A percentile compares a stretch with the other conserved stretches of the same genome.
phyloP scores from a whole-genome alignment of 2,329 filamentous ascomycete genomes.

The Fusarium torulosum region DNA sequence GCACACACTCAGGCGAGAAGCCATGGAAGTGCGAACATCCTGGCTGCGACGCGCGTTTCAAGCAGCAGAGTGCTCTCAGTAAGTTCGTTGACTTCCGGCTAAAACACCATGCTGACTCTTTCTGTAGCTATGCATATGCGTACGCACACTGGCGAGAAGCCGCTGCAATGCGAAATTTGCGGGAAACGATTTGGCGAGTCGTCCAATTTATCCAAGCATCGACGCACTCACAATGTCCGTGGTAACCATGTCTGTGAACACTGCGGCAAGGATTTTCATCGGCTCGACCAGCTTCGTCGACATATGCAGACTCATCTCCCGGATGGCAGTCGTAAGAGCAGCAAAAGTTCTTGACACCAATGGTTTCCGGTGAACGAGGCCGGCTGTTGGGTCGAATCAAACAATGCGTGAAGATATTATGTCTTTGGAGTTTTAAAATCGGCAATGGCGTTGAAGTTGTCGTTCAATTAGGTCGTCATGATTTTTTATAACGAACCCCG shows the following conservation, averaged over 20 bases:
- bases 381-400: not conserved
- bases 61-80: conserved; percentile 76
- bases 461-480: conserved; percentile 10
- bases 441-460: conserved; percentile 30
- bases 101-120: conserved; percentile 32
- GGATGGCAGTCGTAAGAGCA: conserved; percentile 34
- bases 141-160: conserved; percentile 75
- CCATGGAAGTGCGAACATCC: conserved; percentile 68
- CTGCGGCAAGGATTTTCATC: conserved; percentile 69
- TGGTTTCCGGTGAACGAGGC: not conserved
- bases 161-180: conserved; percentile 69
- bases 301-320: conserved; percentile 58
- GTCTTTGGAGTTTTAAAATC: conserved; percentile 21
- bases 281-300: conserved; percentile 71
- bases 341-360: conserved; percentile 28
- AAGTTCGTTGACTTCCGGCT: conserved; percentile 48
- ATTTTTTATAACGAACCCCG: conserved; percentile 12
- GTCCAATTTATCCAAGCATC: conserved; percentile 75
- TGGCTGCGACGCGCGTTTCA: conserved; percentile 70
- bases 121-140: conserved; percentile 73
- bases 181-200: conserved; percentile 72
- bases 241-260: conserved; percentile 65
- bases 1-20: conserved; percentile 74
- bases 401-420: not conserved
- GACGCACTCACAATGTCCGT: conserved; percentile 69